A percentile compares a stretch with the other conserved stretches of the same genome.
Conservation (phyloP, 2,329 filamentous ascomycete species). For the Proliferodiscus dingleyae region DNA sequence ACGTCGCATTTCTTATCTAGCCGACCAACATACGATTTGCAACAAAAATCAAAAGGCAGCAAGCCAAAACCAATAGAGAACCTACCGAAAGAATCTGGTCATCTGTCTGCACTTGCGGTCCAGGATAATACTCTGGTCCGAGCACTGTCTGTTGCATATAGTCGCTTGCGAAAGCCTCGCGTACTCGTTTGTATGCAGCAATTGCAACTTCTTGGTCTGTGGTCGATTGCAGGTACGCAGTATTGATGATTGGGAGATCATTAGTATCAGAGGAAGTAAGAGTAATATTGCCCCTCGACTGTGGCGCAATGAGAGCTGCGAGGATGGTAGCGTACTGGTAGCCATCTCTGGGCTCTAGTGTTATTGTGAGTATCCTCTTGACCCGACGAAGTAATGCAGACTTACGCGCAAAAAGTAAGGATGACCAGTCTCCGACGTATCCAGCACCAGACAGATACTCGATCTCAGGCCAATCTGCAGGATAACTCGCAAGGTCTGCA, state of each 20-base stretch:
- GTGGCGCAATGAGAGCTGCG: constrained; percentile 35
- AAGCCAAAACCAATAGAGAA: not conserved
- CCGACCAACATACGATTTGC: too few species aligned
- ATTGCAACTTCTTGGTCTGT: constrained; percentile 42
- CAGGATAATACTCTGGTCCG: constrained; percentile 19
- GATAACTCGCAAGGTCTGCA: not conserved
- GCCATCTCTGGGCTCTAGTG: constrained; percentile 21
- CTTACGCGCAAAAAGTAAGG: constrained; percentile 1
- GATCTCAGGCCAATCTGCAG: not conserved
- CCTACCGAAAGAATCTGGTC: constrained; percentile 16
- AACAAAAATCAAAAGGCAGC: too few species aligned
- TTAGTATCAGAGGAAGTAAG: constrained; percentile 34
- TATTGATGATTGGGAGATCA: constrained; percentile 37
- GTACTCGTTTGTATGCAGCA: constrained; percentile 38
- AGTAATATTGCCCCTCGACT: constrained; percentile 41
- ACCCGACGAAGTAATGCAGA: not conserved
- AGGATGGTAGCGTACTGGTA: constrained; percentile 33
- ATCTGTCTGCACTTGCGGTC: constrained; percentile 15
- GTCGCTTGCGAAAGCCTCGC: constrained; percentile 26
- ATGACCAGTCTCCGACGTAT: constrained; percentile 13
- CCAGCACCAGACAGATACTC: constrained; percentile 9
- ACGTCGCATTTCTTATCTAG: not conserved
- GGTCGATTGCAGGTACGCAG: constrained; percentile 41
- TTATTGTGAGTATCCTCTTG: too few species aligned
- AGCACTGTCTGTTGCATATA: constrained; percentile 15